These are phyloP conservation scores for Candida saitoana DNA, from an alignment of 805 yeast species.

Conservation along the genomic window DNA sequence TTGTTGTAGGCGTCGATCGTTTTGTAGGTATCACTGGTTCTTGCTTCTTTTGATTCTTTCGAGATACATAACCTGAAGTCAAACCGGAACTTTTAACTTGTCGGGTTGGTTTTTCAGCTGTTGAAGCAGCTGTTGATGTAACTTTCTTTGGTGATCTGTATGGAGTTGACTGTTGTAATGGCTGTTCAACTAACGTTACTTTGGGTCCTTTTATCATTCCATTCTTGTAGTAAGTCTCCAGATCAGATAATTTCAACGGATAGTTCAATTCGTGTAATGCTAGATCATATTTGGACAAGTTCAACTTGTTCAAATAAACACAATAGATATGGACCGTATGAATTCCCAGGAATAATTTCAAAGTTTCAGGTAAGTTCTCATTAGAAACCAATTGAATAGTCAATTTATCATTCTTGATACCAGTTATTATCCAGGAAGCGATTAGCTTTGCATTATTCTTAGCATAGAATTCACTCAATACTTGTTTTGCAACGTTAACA, in stretches of 20 bases:
- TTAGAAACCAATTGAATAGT: conserved; percentile 19
- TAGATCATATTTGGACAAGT: conserved; percentile 13
- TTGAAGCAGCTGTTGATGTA: conserved; percentile 5
- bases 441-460: conserved; percentile 30
- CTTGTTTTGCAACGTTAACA: conserved; percentile 33
- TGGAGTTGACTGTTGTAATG: conserved; percentile 2
- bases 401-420: conserved; percentile 19
- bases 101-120: conserved; percentile 6
- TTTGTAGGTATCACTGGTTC: conserved; percentile 8
- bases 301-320: conserved; percentile 15
- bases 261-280: conserved; percentile 14
- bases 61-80: conserved; percentile 27
- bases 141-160: conserved; percentile 1
- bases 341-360: conserved; percentile 25
- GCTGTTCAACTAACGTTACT: conserved; percentile 7
- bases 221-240: conserved; percentile 17
- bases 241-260: conserved; percentile 11
- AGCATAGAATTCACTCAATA: conserved; percentile 35
- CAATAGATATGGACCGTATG: conserved; percentile 38
- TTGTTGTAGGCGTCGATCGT: conserved; percentile 12
- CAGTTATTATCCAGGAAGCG: conserved; percentile 42
- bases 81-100: conserved; percentile 14
- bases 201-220: conserved; percentile 35
- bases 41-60: conserved; percentile 15
- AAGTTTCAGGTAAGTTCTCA: conserved; percentile 22